Evolutionary conservation across 78 protist species (phyloP), one percentile per base, ranked within the genome.

Genomic region (Dictyostelium intermedium): DNA sequence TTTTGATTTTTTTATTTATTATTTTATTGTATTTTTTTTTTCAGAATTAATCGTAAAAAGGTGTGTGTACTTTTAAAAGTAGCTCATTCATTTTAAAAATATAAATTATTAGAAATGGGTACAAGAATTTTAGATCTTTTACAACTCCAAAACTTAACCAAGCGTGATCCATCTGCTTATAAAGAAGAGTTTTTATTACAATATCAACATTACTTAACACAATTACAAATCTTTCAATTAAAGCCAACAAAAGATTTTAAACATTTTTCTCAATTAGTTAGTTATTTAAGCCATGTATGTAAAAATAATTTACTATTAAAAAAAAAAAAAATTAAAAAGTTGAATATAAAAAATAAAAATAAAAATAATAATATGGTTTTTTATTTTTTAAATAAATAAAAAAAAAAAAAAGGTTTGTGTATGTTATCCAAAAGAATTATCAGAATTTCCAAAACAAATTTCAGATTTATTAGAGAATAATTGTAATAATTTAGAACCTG

Each of bases 91-190:
- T 13, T 50, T 16, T 50, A 45, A 13, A 50, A 1, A 50, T 14
- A 53, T 14, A 53, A 56, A 45, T 45, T 32, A 69, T 27, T 14
- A 10, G 25, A 74, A 74, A 74, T 74, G 81, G 82, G 60, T 41
- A 77, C 82, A 77, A 91, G 83, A 83, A 83, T 91, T 30, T 63
- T 83, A 72, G 95, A 83, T 63, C 92, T 97, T 8, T 82, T 84
- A 27, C 97, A 93, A 91, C 96, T 98, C 14, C 98, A 97, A 86
- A 95, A 96, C 47, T 81, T 87, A 27, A 78, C 92, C 56, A 91
- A 92, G 74, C 82, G 98, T 32, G 99, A 98, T 91, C 97, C 98
- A 27, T 50, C 74, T 2, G 92, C 93, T 8, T 98, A 98, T 93
- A 43, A 53, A 60, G 98, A 98, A 16, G 99, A 98, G 83, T 96